phyloP scores from a whole-genome alignment of 2,329 filamentous ascomycete species.

The Talaromyces funiculosus region DNA sequence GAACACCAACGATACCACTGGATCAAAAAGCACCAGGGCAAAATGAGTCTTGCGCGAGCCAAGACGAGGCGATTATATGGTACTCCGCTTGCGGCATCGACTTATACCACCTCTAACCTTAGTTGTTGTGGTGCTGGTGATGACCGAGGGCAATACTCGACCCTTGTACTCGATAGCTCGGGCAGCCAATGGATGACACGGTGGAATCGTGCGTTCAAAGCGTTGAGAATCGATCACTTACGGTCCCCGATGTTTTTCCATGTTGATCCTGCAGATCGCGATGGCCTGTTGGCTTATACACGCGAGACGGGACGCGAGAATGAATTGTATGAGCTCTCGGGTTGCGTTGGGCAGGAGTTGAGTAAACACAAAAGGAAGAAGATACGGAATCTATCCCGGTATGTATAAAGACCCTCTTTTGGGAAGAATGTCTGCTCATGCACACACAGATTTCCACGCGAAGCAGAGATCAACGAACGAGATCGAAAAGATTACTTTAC shows the following conservation, averaged over 20 bases:
- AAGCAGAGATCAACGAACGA: constrained; percentile 57
- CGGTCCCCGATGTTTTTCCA: constrained; percentile 81
- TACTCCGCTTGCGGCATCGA: not conserved
- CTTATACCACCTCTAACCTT: not conserved
- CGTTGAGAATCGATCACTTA: constrained; percentile 64
- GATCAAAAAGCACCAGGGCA: constrained; percentile 60
- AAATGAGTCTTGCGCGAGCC: constrained; percentile 39
- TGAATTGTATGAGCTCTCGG: constrained; percentile 64
- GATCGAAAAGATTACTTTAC: constrained; percentile 66
- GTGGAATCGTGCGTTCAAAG: constrained; percentile 65
- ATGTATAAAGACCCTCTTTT: constrained; percentile 31
- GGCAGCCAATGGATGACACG: constrained; percentile 61
- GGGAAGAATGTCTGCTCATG: not conserved
- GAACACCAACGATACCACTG: constrained; percentile 78
- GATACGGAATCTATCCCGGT: constrained; percentile 43
- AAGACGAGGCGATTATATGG: not conserved
- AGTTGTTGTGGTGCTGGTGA: not conserved
- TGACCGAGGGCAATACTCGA: constrained; percentile 29
- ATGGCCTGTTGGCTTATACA: constrained; percentile 65
- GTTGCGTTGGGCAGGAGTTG: constrained; percentile 71
- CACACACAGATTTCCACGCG: constrained; percentile 21
- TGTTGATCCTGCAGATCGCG: constrained; percentile 67
- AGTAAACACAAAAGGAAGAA: constrained; percentile 73
- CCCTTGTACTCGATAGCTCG: constrained; percentile 63
- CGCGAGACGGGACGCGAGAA: constrained; percentile 55